Conservation (phyloP, 352 stramenopile species). For the Globisporangium paroecandrum region DNA sequence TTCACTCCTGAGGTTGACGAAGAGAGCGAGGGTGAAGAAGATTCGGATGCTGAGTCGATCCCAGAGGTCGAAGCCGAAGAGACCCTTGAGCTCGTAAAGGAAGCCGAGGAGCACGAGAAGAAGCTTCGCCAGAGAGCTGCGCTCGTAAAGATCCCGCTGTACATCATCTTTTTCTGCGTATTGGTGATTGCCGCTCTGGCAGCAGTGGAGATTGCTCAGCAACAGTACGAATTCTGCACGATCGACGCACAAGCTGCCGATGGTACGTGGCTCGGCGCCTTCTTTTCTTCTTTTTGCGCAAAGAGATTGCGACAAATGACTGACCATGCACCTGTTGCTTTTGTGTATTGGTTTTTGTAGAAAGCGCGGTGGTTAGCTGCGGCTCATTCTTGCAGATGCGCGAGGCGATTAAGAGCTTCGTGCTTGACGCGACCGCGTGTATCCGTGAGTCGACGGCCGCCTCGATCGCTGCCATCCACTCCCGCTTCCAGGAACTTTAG, state of each 20-base stretch:
- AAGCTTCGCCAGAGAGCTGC: constrained; percentile 4
- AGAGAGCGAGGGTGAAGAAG: constrained; percentile 33
- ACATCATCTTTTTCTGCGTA: constrained; percentile 33
- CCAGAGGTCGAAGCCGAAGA: constrained; percentile 50
- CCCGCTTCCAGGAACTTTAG: constrained; percentile 18
- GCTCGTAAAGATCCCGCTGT: constrained; percentile 22
- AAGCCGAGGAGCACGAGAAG: constrained; percentile 37
- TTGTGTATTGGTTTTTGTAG: background rate
- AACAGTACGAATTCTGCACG: constrained; percentile 46
- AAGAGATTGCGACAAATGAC: background rate
- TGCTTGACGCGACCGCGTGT: constrained; percentile 24
- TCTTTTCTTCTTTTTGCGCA: background rate
- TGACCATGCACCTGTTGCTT: background rate
- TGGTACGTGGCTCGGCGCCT: constrained; percentile 26
- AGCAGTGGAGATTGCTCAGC: constrained; percentile 42
- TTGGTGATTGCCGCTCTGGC: constrained; percentile 49
- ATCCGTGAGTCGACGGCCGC: constrained; percentile 23
- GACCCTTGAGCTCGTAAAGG: constrained; percentile 34
- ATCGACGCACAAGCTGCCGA: constrained; percentile 29
- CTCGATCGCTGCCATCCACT: constrained; percentile 7
- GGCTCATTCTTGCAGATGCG: constrained; percentile 39
- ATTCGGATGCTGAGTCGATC: constrained; percentile 37
- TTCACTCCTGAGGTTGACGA: constrained; percentile 30
- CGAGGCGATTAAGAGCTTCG: constrained; percentile 29
- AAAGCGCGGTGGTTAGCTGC: constrained; percentile 32